phyloP scores from a whole-genome alignment of 2,329 filamentous ascomycete genomes.

The Knufia fluminis region DNA sequence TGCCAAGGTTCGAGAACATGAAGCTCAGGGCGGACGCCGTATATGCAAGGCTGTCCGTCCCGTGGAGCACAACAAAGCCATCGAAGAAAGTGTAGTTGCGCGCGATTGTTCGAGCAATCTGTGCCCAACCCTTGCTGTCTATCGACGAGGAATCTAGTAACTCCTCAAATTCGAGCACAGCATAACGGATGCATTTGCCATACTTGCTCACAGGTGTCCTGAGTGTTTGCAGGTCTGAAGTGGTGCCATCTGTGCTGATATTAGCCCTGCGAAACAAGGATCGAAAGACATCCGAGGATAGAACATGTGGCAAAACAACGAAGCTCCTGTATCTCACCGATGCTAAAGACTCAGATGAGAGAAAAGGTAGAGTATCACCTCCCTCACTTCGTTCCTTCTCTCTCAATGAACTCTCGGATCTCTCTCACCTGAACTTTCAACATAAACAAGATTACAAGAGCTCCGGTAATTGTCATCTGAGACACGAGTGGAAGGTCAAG shows the following conservation, averaged over 20 bases:
- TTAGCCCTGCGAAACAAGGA: neutral
- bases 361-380: no score
- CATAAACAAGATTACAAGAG: neutral
- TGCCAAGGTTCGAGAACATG: conserved; percentile 84
- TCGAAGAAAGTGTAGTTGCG: conserved; percentile 85
- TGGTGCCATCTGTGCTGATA: neutral
- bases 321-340: no score
- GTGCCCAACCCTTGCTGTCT: conserved; percentile 73
- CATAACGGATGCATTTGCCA: conserved; percentile 53
- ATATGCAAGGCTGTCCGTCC: conserved; percentile 82
- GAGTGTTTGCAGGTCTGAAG: conserved; percentile 52
- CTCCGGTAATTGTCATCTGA: conserved; percentile 27
- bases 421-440: neutral
- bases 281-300: no score
- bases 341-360: no score
- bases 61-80: conserved; percentile 83
- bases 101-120: conserved; percentile 69
- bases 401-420: neutral
- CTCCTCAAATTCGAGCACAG: conserved; percentile 73
- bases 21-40: conserved; percentile 85
- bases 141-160: conserved; percentile 86
- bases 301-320: no score
- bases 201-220: conserved; percentile 74
- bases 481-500: conserved; percentile 19
- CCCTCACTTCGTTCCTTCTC: no score